These are phyloP conservation scores for Diaporthe amygdali DNA, from an alignment of 2,329 filamentous ascomycete species.

Conservation along the genomic window DNA sequence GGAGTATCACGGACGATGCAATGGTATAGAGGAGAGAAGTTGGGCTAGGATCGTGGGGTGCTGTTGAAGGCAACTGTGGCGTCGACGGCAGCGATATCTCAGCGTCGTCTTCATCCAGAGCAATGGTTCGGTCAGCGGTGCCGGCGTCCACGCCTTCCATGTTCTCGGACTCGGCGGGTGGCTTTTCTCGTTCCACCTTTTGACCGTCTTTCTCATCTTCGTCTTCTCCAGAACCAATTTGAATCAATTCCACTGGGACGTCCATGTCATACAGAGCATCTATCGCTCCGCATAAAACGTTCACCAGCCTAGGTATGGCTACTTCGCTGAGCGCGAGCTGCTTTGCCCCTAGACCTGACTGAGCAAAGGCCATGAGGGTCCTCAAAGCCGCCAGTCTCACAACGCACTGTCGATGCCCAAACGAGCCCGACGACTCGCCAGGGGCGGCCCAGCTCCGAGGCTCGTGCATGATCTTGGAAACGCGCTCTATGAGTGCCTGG, in stretches of 20 bases:
- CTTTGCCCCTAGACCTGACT: constrained; percentile 64
- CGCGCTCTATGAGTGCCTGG: constrained; percentile 61
- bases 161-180: background rate
- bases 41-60: constrained; percentile 24
- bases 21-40: constrained; percentile 45
- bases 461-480: constrained; percentile 68
- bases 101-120: constrained; percentile 14
- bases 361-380: constrained; percentile 65
- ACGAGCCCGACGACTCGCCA: constrained; percentile 25
- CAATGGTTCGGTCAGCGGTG: background rate
- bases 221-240: background rate
- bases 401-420: constrained; percentile 44
- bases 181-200: background rate
- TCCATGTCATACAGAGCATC: constrained; percentile 73
- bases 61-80: background rate
- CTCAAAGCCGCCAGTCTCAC: constrained; percentile 54
- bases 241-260: constrained; percentile 38
- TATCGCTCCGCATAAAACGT: constrained; percentile 67
- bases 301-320: constrained; percentile 76
- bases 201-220: background rate
- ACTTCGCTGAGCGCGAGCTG: constrained; percentile 72
- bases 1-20: constrained; percentile 52
- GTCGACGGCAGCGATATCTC: background rate
- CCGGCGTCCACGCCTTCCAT: constrained; percentile 14
- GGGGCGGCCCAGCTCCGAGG: constrained; percentile 50